These are phyloP conservation scores for Globisporangium cylindrosporum DNA, from an alignment of 352 stramenopile genomes.

Conservation along the genomic window DNA sequence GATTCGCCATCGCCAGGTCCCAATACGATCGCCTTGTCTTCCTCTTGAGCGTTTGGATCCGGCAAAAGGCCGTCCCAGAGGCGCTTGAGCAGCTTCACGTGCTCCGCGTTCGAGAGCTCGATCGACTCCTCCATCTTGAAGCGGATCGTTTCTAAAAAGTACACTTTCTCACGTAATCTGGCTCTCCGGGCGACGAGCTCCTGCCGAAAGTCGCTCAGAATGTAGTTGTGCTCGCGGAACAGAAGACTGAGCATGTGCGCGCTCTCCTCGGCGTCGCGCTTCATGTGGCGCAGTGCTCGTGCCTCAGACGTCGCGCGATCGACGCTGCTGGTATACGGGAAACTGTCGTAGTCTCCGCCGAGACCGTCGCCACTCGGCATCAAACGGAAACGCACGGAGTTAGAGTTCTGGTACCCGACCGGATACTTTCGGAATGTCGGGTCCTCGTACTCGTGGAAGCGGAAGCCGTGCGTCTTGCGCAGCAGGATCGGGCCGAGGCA, in stretches of 20 bases:
- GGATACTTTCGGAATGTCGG: conserved; percentile 66
- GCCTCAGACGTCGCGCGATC: conserved; percentile 34
- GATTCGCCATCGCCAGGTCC: conserved; percentile 7
- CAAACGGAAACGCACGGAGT: conserved; percentile 49
- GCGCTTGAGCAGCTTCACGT: conserved; percentile 60
- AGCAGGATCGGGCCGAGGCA: conserved; percentile 66
- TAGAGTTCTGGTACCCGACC: conserved; percentile 56
- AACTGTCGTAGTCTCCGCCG: conserved; percentile 24
- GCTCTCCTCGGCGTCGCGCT: conserved; percentile 62
- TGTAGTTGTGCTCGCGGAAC: conserved; percentile 50
- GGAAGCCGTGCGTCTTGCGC: conserved; percentile 39
- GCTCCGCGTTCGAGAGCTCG: conserved; percentile 44
- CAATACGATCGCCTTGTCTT: conserved; percentile 23
- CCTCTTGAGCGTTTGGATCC: conserved; percentile 2
- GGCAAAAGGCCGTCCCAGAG: conserved; percentile 64
- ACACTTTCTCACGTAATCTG: conserved; percentile 64
- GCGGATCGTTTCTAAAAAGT: conserved; percentile 56
- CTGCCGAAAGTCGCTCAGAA: conserved; percentile 59
- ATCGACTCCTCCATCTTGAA: conserved; percentile 73
- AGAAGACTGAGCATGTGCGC: conserved; percentile 64
- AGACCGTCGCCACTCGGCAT: conserved; percentile 28
- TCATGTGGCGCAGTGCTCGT: conserved; percentile 47
- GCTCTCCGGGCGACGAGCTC: conserved; percentile 47
- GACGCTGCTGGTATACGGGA: conserved; percentile 33
- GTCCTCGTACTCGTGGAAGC: conserved; percentile 78